phyloP scores from a whole-genome alignment of 805 yeast genomes.

The Blastobotrys terrestris region DNA sequence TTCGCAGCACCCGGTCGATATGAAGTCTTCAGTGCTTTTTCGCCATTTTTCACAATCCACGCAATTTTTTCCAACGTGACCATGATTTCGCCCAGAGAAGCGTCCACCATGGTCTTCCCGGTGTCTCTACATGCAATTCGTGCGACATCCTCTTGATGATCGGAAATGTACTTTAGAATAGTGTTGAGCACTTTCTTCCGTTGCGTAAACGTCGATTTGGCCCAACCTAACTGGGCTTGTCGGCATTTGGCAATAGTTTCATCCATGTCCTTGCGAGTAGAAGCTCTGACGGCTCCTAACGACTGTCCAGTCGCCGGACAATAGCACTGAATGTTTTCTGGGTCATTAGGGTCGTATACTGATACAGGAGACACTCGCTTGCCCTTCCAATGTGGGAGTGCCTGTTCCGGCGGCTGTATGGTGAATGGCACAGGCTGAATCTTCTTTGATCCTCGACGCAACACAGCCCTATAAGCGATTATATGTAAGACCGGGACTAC shows the following conservation, averaged over 20 bases:
- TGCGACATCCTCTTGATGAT: constrained; percentile 81
- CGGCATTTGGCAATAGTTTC: constrained; percentile 46
- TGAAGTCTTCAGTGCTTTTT: constrained; percentile 58
- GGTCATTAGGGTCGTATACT: constrained; percentile 53
- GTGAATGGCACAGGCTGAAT: constrained; percentile 3
- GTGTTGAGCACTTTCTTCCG: constrained; percentile 69
- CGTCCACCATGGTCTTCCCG: constrained; percentile 94
- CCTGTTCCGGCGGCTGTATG: constrained; percentile 58
- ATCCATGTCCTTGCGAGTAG: constrained; percentile 68
- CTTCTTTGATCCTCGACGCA: background rate
- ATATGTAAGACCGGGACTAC: constrained; percentile 2
- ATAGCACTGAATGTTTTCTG: constrained; percentile 67
- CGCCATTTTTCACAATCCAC: constrained; percentile 87
- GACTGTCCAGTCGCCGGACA: constrained; percentile 97
- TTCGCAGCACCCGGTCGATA: constrained; percentile 84
- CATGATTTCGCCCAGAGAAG: constrained; percentile 84
- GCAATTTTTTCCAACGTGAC: constrained; percentile 89
- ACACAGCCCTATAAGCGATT: constrained; percentile 1
- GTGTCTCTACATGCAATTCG: constrained; percentile 93
- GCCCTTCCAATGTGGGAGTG: constrained; percentile 89
- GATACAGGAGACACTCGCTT: constrained; percentile 62
- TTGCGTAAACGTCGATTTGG: constrained; percentile 49
- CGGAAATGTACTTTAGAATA: constrained; percentile 61
- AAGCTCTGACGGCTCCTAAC: constrained; percentile 64
- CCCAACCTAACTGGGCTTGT: constrained; percentile 49